Conservation (phyloP, 495 filamentous ascomycete genomes). For the Tuber melanosporum region DNA sequence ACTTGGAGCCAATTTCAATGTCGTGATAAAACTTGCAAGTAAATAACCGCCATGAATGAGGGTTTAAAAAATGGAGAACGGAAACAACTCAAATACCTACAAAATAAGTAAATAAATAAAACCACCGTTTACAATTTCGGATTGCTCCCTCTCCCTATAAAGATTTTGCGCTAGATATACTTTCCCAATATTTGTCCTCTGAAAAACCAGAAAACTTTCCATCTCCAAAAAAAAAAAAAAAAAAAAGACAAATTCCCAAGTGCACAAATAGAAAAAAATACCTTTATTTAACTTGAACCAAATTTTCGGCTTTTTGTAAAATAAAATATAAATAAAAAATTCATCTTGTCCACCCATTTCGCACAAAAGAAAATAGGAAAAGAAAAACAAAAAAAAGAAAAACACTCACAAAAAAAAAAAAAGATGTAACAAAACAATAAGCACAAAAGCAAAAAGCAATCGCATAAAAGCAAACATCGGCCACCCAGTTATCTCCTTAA, state of each 20-base stretch:
- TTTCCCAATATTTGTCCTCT: neutral
- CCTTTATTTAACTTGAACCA: constrained; percentile 3
- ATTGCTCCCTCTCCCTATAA: neutral
- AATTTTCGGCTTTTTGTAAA: neutral
- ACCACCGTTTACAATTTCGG: neutral
- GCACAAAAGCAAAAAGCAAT: neutral
- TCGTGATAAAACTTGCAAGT: neutral
- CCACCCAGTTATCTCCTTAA: constrained; percentile 5
- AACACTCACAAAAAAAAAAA: neutral
- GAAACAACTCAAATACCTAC: neutral
- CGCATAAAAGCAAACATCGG: constrained; percentile 4
- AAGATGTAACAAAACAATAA: constrained; percentile 4
- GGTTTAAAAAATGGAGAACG: neutral
- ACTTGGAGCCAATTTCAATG: neutral
- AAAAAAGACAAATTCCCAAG: neutral
- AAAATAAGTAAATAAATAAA: neutral
- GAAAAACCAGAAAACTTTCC: neutral
- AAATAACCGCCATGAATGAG: neutral
- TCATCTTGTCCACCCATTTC: neutral
- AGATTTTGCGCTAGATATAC: constrained; percentile 1
- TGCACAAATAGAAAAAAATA: neutral
- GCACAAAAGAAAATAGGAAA: constrained; percentile 1
- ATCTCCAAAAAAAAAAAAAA: neutral
- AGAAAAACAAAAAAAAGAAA: neutral
- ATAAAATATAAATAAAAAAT: neutral